Percentiles rank a stretch among this genome's conserved stretches.
Evolutionary conservation across 1,284 basidiomycete genomes (phyloP).

Genomic region (Porogramme epimiltina): DNA sequence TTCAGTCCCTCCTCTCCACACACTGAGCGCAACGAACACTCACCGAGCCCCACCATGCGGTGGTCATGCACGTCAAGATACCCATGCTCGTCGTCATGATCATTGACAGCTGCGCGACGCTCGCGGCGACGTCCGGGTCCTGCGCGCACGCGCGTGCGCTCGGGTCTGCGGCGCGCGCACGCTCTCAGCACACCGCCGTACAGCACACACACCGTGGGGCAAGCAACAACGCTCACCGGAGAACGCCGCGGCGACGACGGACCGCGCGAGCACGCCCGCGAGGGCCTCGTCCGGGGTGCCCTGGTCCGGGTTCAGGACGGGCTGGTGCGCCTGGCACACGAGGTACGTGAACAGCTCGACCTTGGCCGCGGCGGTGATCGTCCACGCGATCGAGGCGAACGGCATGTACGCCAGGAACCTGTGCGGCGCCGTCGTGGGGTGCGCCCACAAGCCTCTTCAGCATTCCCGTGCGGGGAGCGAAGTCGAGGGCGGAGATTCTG

Average conservation of each 20-base stretch:
- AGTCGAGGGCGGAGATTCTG: too few species aligned
- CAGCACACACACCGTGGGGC: neutral
- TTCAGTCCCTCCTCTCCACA: neutral
- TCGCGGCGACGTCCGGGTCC: slow-evolving; percentile 74
- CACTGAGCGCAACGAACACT: slow-evolving; percentile 24
- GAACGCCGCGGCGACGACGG: neutral
- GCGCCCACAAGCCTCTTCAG: too few species aligned
- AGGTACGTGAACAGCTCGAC: slow-evolving; percentile 48
- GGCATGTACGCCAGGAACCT: slow-evolving; percentile 64
- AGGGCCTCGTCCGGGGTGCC: slow-evolving; percentile 2
- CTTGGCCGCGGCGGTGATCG: slow-evolving; percentile 61
- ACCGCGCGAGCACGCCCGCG: neutral
- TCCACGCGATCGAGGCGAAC: slow-evolving; percentile 52
- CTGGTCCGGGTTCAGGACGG: slow-evolving; percentile 23
- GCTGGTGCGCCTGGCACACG: slow-evolving; percentile 29
- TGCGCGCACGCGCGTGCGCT: slow-evolving; percentile 53
- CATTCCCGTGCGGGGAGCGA: too few species aligned
- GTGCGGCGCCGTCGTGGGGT: neutral
- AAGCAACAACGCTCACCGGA: neutral
- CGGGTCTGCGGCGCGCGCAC: slow-evolving; percentile 5
- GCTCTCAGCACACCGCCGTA: neutral
- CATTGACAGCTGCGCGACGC: slow-evolving; percentile 57
- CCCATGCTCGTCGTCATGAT: slow-evolving; percentile 74
- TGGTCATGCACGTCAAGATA: slow-evolving; percentile 71
- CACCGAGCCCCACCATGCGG: slow-evolving; percentile 85